Base-by-base conservation (phyloP, 768 basidiomycete genomes). In the Pilatotrama ljubarskyi region DNA sequence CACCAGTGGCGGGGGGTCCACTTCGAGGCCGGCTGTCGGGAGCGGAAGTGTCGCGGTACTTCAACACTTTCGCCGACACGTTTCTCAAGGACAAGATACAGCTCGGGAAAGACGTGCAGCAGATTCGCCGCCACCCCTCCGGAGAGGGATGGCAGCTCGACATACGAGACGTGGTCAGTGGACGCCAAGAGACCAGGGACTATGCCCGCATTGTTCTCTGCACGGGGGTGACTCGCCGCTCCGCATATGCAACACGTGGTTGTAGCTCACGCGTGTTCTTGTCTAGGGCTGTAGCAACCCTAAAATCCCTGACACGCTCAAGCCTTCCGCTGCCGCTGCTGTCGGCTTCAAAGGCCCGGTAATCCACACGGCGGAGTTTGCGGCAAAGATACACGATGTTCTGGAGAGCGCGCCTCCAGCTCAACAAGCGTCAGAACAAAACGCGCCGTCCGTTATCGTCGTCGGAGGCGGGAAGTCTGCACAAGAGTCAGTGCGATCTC, bases 381-480 rank as follows among this genome's bases (percentile, higher is more conserved):
- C 74, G 6, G 55, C 73, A 5, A 69, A 70, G 32, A 63, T 80
- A 17, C 75, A 80, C 37, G 74, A 78, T 9, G 75, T 86, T 8
- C 63, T 84, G 10, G 49, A 48, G 3, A 71, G 50, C 52, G 71
- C 62, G 3, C 44, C 35, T 47, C 18, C 58, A 20, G 36, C 50
- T 29, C 14, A 13, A 38, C 26, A 24, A 9, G 62, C 61, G 8
- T 58, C 67, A 8, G 65, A 66, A 13, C 57, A 56, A 9, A 46
- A 67, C 5, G 51, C 53, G 13, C 71, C 69, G 13, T 68, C 75
- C 0, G 72, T 82, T 7, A 73, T 86, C 0, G 74, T 88, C 1
- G 71, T 87, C 1, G 87, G 87, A 2, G 83, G 86, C 20, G 87
- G 87, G 4, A 88, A 83, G 67, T 88, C 87, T 3, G 84, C 84